Conservation (phyloP, 2,329 filamentous ascomycete species). For the Aschersonia sp. region DNA sequence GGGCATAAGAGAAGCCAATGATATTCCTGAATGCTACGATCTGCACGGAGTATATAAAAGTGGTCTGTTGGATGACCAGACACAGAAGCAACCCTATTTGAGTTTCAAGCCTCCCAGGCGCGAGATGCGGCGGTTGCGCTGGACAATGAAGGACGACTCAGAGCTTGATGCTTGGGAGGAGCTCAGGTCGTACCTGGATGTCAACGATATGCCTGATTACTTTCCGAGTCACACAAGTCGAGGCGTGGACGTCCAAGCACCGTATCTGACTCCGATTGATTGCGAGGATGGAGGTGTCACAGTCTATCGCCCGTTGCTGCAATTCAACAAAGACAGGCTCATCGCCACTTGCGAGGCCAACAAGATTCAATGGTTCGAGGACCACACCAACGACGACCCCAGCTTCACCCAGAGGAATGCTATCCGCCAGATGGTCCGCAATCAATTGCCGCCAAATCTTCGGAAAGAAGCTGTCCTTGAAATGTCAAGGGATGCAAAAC, state of each 20-base stretch:
- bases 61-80: constrained; percentile 37
- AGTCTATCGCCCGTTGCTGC: constrained; percentile 54
- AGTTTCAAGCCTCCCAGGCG: constrained; percentile 17
- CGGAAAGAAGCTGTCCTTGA: constrained; percentile 47
- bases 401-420: constrained; percentile 72
- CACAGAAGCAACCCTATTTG: constrained; percentile 18
- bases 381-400: constrained; percentile 65
- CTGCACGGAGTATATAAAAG: constrained; percentile 58
- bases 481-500: constrained; percentile 38
- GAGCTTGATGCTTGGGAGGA: constrained; percentile 8
- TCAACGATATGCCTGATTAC: constrained; percentile 9
- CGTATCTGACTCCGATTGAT: constrained; percentile 19
- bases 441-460: constrained; percentile 54
- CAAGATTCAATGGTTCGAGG: constrained; percentile 63
- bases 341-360: constrained; percentile 58
- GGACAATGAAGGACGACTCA: constrained; percentile 14
- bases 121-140: constrained; percentile 15
- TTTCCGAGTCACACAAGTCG: constrained; percentile 12
- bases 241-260: constrained; percentile 9
- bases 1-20: constrained; percentile 49
- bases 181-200: constrained; percentile 5
- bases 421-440: constrained; percentile 48
- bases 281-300: constrained; percentile 52
- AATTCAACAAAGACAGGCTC: constrained; percentile 59
- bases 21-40: constrained; percentile 75